A percentile compares a stretch with the other conserved stretches of the same genome.
These are phyloP conservation scores for Ustilago curta DNA, from an alignment of 1,284 basidiomycete species.

Conservation along the genomic window DNA sequence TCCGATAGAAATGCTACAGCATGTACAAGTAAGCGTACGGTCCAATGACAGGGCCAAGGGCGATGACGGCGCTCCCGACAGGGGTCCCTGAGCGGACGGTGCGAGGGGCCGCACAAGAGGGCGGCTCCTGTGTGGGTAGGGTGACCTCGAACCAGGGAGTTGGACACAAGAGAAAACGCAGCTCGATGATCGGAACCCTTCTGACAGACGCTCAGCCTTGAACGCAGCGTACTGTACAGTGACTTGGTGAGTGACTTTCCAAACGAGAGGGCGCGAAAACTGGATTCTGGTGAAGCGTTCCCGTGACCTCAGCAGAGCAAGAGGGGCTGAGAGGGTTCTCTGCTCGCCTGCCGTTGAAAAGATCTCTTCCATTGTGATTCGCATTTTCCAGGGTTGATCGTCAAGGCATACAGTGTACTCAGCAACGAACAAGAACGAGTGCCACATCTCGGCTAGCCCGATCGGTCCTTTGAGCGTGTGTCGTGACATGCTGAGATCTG, in stretches of 20 bases:
- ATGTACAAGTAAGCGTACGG: too few species aligned
- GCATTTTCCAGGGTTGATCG: conserved; percentile 9
- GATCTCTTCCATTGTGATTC: not conserved
- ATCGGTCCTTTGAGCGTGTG: too few species aligned
- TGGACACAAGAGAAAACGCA: conserved; percentile 4
- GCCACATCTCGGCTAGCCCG: not conserved
- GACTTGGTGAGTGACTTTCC: not conserved
- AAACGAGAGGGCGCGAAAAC: not conserved
- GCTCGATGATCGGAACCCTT: conserved; percentile 25
- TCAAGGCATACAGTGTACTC: conserved; percentile 2
- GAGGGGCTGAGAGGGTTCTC: not conserved
- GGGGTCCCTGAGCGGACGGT: not conserved
- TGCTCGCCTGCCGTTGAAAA: too few species aligned
- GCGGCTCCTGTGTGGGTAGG: not conserved
- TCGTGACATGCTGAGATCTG: too few species aligned
- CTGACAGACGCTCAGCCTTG: conserved; percentile 1
- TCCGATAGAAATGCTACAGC: too few species aligned
- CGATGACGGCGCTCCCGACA: too few species aligned
- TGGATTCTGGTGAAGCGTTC: conserved; percentile 4
- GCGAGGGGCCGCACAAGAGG: conserved; percentile 6
- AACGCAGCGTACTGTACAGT: not conserved
- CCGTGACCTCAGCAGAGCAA: conserved; percentile 5
- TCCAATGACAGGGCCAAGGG: too few species aligned
- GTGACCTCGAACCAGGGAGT: not conserved
- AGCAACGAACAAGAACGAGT: not conserved